Evolutionary conservation across 2,329 filamentous ascomycete genomes (phyloP).

Genomic region (Penicillium sp.): DNA sequence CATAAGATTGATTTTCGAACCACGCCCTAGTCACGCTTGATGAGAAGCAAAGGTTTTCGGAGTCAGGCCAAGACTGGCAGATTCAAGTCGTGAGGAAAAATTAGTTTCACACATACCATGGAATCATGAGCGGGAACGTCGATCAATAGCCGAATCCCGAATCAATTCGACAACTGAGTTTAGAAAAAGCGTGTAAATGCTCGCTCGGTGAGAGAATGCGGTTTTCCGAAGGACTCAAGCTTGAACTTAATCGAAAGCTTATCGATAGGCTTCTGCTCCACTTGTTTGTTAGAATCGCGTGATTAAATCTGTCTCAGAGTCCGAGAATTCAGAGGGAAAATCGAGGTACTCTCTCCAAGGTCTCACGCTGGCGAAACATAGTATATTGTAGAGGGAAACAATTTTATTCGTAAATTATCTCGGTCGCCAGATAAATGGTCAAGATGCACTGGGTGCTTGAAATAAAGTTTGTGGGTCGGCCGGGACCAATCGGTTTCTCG

Average conservation of each 20-base stretch:
- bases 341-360: no score
- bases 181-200: not conserved
- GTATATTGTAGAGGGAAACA: not conserved
- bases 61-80: not conserved
- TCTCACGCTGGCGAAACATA: not conserved
- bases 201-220: no score
- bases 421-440: not conserved
- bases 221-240: not conserved
- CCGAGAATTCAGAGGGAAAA: not conserved
- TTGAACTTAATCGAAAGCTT: slow-evolving; percentile 1
- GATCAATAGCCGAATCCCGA: not conserved
- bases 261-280: not conserved
- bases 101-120: not conserved
- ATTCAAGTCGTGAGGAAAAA: not conserved
- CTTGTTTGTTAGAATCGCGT: not conserved
- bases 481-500: not conserved
- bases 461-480: not conserved
- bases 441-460: not conserved
- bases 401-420: not conserved
- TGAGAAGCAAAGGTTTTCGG: not conserved
- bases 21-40: not conserved
- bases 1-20: not conserved
- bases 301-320: not conserved
- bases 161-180: not conserved
- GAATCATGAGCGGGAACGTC: not conserved